Percentiles rank a stretch among this genome's conserved stretches.
These are phyloP conservation scores for Trichosporon ovoides DNA, from an alignment of 1,284 basidiomycete species.

Conservation along the genomic window DNA sequence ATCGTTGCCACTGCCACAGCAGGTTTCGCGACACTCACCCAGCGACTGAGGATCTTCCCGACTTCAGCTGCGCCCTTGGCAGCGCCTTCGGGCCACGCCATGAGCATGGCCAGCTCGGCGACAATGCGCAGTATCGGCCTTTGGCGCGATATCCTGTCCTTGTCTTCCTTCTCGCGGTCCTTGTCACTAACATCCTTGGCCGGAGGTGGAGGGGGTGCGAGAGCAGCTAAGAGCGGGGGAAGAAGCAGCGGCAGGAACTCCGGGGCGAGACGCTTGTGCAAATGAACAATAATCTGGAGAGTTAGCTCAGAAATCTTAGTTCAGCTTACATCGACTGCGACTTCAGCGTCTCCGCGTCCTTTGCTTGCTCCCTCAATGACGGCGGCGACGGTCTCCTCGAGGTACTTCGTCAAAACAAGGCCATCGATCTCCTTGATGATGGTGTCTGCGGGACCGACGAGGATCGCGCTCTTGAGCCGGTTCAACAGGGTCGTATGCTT, in stretches of 20 bases:
- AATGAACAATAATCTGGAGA: slow-evolving; percentile 71
- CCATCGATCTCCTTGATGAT: slow-evolving; percentile 85
- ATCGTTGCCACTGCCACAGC: neutral
- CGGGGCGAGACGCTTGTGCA: slow-evolving; percentile 78
- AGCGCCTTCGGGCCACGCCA: slow-evolving; percentile 54
- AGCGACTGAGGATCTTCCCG: slow-evolving; percentile 58
- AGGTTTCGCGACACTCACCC: slow-evolving; percentile 56
- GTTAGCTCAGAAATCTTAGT: neutral
- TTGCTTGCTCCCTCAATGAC: slow-evolving; percentile 75
- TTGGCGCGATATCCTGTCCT: slow-evolving; percentile 70
- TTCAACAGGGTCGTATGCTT: slow-evolving; percentile 90
- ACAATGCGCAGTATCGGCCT: slow-evolving; percentile 78
- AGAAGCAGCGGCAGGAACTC: slow-evolving; percentile 72
- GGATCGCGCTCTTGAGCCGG: slow-evolving; percentile 57
- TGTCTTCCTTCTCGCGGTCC: slow-evolving; percentile 89
- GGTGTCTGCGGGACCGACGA: slow-evolving; percentile 56
- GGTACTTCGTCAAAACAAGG: slow-evolving; percentile 88
- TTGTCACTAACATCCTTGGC: slow-evolving; percentile 49
- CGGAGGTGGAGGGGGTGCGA: slow-evolving; percentile 54
- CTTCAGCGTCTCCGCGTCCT: slow-evolving; percentile 82
- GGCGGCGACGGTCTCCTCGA: slow-evolving; percentile 88
- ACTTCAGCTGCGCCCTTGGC: slow-evolving; percentile 68
- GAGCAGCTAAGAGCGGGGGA: slow-evolving; percentile 59
- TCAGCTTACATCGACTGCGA: slow-evolving; percentile 73
- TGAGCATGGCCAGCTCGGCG: slow-evolving; percentile 83